These are phyloP conservation scores for Solanum bulbocastanum DNA, from an alignment of 257 asterid genomes.

Conservation along the genomic window DNA sequence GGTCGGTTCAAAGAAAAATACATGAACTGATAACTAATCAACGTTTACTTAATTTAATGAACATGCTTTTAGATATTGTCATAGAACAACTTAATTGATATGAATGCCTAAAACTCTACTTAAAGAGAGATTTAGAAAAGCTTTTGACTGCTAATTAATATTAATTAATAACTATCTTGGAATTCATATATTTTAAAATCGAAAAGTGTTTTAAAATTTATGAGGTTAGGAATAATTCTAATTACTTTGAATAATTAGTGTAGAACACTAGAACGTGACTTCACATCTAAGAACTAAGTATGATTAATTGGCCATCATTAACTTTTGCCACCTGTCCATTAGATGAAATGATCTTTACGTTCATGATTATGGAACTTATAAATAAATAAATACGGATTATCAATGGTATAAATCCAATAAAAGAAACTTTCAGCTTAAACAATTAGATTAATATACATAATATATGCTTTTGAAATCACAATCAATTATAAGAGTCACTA, in stretches of 20 bases:
- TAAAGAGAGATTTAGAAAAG: too few species aligned
- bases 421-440: background rate
- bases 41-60: too few species aligned
- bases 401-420: background rate
- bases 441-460: background rate
- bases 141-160: too few species aligned
- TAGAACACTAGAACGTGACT: background rate
- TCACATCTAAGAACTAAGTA: background rate
- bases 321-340: background rate
- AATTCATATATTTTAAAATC: too few species aligned
- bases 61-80: too few species aligned
- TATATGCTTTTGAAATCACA: background rate
- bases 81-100: too few species aligned
- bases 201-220: background rate
- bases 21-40: background rate
- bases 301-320: background rate
- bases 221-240: background rate
- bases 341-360: background rate
- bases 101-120: too few species aligned
- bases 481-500: background rate
- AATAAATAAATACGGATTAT: background rate
- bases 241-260: background rate
- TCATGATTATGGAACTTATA: background rate
- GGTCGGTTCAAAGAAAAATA: background rate
- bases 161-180: too few species aligned